Percentiles rank a stretch among this genome's conserved stretches.
Conservation (phyloP, 495 filamentous ascomycete species). For the Evernia prunastri region DNA sequence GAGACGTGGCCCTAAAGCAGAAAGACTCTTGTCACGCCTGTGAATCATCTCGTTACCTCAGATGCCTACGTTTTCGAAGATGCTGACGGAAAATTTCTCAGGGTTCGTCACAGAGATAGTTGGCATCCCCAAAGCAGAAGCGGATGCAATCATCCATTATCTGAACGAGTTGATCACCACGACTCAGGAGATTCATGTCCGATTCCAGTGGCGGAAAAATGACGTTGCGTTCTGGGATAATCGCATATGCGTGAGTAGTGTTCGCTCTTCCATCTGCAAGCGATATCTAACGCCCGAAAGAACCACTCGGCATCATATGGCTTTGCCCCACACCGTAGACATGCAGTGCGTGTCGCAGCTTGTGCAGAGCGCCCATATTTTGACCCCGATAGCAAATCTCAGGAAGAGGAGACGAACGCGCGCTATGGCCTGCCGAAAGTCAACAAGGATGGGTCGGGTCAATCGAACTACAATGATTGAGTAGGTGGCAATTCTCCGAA, state of each 20-base stretch:
- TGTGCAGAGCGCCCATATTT: constrained; percentile 53
- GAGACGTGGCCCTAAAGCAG: not conserved
- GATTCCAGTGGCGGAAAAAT: constrained; percentile 63
- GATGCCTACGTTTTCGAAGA: too few relatives aligned
- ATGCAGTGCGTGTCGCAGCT: constrained; percentile 54
- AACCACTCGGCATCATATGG: constrained; percentile 57
- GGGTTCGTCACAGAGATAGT: constrained; percentile 67
- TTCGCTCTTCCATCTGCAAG: not conserved
- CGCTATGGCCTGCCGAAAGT: constrained; percentile 46
- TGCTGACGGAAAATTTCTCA: not conserved
- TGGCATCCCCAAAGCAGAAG: constrained; percentile 63
- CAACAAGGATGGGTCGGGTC: constrained; percentile 55
- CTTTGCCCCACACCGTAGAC: constrained; percentile 55
- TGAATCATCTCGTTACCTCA: too few relatives aligned
- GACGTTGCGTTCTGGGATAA: constrained; percentile 78
- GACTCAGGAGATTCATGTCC: constrained; percentile 60
- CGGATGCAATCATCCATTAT: constrained; percentile 57
- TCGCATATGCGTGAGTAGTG: constrained; percentile 47
- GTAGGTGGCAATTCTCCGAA: not conserved
- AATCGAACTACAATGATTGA: constrained; percentile 61
- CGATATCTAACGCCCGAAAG: constrained; percentile 29
- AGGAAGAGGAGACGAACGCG: constrained; percentile 51
- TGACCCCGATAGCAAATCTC: constrained; percentile 47
- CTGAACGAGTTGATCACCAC: constrained; percentile 59
- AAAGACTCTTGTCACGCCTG: not conserved